Base-by-base conservation (phyloP, 768 basidiomycete species). In the Mycena rosella region DNA sequence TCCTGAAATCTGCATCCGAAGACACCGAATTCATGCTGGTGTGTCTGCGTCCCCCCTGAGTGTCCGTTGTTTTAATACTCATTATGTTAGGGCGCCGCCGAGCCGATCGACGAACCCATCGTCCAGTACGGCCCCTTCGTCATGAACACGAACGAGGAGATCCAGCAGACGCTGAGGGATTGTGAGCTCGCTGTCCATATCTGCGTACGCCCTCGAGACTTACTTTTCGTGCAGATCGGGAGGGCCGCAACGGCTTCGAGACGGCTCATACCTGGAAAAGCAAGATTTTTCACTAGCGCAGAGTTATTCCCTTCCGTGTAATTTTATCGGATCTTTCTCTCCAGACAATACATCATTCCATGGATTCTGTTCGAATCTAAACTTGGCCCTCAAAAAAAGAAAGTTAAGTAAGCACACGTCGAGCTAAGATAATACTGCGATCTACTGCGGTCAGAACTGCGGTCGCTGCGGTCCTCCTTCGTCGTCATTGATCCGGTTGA, bases 101-200 rank as follows among this genome's bases (percentile, higher is more conserved):
- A 96, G 79, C 95, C 96, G 17, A 85, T 98, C 6, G 88, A 96
- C 68, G 96, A 98, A 77, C 85, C 88, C 0, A 94, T 98, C 14
- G 86, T 94, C 66, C 96, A 97, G 74, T 90, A 95, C 70, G 93
- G 92, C 5, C 93, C 94, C 9, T 94, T 94, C 74, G 96, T 97
- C 18, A 91, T 96, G 88, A 96, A 92, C 13, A 88, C 86, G 3
- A 83, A 84, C 27, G 87, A 91, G 67, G 96, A 96, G 74, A 93
- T 97, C 38, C 86, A 91, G 74, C 84, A 91, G 76, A 94, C 96
- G 0, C 79, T 99, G 66, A 73, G 86, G 30, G 96, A 98, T 73
- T 96, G 91, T 92, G 77, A 82, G 84, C 76, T 9, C 32, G 29
- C 15, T 26, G 18, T 24, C 20, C 49, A n/a, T 1, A 18, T 14